phyloP scores from a whole-genome alignment of 1,139 yeast genomes.

The Suhomyces chickasaworum region DNA sequence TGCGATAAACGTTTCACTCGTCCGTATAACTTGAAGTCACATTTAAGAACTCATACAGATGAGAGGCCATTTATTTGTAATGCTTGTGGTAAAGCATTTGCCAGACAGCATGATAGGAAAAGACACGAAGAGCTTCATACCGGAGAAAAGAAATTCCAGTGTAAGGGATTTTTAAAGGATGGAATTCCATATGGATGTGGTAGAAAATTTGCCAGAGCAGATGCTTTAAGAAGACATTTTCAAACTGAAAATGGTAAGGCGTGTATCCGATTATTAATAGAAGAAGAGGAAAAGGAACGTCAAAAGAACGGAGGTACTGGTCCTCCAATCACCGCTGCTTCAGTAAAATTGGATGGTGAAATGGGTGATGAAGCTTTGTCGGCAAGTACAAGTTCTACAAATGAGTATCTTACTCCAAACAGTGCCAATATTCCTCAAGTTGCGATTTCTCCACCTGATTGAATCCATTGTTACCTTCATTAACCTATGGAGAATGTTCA shows the following conservation, averaged over 20 bases:
- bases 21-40: constrained; percentile 90
- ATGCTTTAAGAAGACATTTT: constrained; percentile 91
- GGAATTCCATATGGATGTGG: constrained; percentile 88
- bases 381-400: constrained; percentile 4
- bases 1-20: constrained; percentile 89
- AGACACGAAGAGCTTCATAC: constrained; percentile 92
- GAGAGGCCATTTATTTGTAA: constrained; percentile 88
- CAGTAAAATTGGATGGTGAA: constrained; percentile 9
- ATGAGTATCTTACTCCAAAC: constrained; percentile 20
- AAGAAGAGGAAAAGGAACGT: constrained; percentile 57
- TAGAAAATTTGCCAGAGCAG: constrained; percentile 90
- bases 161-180: constrained; percentile 70
- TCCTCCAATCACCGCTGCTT: constrained; percentile 13
- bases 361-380: constrained; percentile 5
- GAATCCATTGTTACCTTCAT: background rate
- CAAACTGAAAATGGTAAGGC: constrained; percentile 89
- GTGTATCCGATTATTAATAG: constrained; percentile 74
- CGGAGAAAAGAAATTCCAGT: constrained; percentile 86
- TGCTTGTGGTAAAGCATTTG: constrained; percentile 91
- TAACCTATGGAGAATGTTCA: background rate
- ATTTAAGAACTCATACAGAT: constrained; percentile 88
- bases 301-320: constrained; percentile 14
- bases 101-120: constrained; percentile 91
- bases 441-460: constrained; percentile 45
- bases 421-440: constrained; percentile 30